Evolutionary conservation across 164 flowering plant genomes (phyloP), one percentile per base, ranked within the genome.

Genomic region (Aristolochia fimbriata): DNA sequence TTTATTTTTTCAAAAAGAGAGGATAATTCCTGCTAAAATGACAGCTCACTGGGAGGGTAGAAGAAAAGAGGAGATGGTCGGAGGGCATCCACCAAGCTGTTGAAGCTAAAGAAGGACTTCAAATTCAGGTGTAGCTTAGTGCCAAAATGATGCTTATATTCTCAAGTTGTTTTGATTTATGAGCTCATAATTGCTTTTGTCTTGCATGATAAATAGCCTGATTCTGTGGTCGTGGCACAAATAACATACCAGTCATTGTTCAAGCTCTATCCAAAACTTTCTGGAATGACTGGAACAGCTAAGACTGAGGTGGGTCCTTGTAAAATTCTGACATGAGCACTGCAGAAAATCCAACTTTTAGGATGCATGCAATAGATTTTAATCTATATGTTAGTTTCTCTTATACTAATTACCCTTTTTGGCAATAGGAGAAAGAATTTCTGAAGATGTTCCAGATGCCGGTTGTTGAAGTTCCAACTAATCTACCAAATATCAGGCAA

Each of bases 241-340:
- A 90, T 93, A 56, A 90, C 99, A 9, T 88, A 93, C 60, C 99
- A 90, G 61, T 93, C 99, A 50, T 74, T 93, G 63, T 93, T 93
- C 75, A 93, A 90, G 80, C 92, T 90, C 60, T 93, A 86, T 62
- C 99, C 99, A 46, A 93, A 88, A 77, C 81, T 93, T 55, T 88
- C 99, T 43, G 99, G 99, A 68, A 93, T 93, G 99, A 93, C 99
- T 46, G 99, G 97, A 67, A 93, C 99, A 57, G 99, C 99, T 70
- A 93, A 93, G 76, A 93, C 99, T 58, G 99, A 93, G 75, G 98
- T 93, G 78, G 51, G 70, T 9, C 48, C 17, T 19, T 49, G 22
- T 10, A 6, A 1, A 31, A 37, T 37, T 37, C 43, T 37, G 43
- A 37, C 43, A 3, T 37, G 43, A 37, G 8, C 43, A 6, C 43